Evolutionary conservation across 495 filamentous ascomycete genomes (phyloP).

Genomic region (Neurospora africana): DNA sequence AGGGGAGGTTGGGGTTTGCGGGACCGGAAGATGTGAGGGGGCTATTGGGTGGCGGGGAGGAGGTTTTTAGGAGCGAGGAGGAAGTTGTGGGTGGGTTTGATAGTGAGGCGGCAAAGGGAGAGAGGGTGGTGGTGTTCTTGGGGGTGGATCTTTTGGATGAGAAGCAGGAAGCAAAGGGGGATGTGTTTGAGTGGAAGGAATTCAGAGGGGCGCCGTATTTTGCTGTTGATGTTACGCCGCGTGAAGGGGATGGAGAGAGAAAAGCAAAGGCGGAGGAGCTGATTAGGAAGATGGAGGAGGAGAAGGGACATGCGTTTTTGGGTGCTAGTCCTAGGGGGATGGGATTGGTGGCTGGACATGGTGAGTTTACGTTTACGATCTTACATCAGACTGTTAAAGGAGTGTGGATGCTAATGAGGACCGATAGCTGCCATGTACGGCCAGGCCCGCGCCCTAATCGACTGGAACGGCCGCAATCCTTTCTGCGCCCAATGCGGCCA

Average conservation of each 20-base stretch:
- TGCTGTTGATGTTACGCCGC: constrained; percentile 78
- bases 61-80: background rate
- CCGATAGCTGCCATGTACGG: constrained; percentile 72
- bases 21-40: background rate
- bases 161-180: background rate
- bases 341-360: constrained; percentile 32
- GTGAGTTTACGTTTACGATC: constrained; percentile 12
- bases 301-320: constrained; percentile 18
- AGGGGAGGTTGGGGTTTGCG: background rate
- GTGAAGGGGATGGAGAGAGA: constrained; percentile 37
- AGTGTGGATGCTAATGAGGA: background rate
- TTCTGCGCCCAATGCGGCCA: constrained; percentile 86
- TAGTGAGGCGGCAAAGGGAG: background rate
- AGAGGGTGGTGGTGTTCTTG: background rate
- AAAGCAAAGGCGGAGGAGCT: constrained; percentile 42
- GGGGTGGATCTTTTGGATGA: background rate
- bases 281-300: constrained; percentile 18
- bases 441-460: constrained; percentile 77
- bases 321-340: constrained; percentile 22
- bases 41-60: background rate
- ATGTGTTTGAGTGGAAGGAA: constrained; percentile 27
- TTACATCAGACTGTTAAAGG: background rate
- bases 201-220: constrained; percentile 78
- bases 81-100: background rate
- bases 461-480: constrained; percentile 90